Percentiles rank a stretch among this genome's conserved stretches.
Conservation (phyloP, 768 basidiomycete genomes). For the Tubosaeta brunneosetosa region DNA sequence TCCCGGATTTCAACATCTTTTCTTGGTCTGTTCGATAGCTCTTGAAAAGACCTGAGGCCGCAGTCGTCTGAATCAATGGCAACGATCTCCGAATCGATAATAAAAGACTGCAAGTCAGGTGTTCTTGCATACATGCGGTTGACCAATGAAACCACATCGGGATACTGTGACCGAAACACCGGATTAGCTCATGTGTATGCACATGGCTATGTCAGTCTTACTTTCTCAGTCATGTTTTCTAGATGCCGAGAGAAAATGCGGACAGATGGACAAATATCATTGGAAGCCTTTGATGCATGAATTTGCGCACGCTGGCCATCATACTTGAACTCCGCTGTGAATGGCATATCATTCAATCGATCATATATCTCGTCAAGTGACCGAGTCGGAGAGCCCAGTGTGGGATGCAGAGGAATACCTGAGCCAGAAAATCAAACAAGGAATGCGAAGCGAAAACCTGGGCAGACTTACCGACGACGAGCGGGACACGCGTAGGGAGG, state of each 20-base stretch:
- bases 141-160: constrained; percentile 66
- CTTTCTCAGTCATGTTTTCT: constrained; percentile 91
- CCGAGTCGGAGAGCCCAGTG: constrained; percentile 81
- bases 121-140: constrained; percentile 43
- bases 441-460: constrained; percentile 3
- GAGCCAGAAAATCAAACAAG: constrained; percentile 12
- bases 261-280: constrained; percentile 33
- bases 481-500: constrained; percentile 54
- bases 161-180: constrained; percentile 52
- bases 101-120: constrained; percentile 53
- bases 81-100: constrained; percentile 84
- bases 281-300: constrained; percentile 42
- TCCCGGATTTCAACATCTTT: constrained; percentile 76
- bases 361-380: constrained; percentile 83
- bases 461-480: constrained; percentile 59
- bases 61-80: constrained; percentile 67
- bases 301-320: constrained; percentile 86
- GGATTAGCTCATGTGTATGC: constrained; percentile 6
- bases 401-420: constrained; percentile 82
- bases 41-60: constrained; percentile 75
- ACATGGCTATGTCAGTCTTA: constrained; percentile 20
- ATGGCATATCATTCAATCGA: constrained; percentile 58
- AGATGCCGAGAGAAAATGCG: constrained; percentile 85
- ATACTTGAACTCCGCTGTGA: constrained; percentile 87
- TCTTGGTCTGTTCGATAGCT: constrained; percentile 77